These are phyloP conservation scores for Lathyrus tuberosus DNA, from an alignment of 306 rosid genomes.

Conservation along the genomic window DNA sequence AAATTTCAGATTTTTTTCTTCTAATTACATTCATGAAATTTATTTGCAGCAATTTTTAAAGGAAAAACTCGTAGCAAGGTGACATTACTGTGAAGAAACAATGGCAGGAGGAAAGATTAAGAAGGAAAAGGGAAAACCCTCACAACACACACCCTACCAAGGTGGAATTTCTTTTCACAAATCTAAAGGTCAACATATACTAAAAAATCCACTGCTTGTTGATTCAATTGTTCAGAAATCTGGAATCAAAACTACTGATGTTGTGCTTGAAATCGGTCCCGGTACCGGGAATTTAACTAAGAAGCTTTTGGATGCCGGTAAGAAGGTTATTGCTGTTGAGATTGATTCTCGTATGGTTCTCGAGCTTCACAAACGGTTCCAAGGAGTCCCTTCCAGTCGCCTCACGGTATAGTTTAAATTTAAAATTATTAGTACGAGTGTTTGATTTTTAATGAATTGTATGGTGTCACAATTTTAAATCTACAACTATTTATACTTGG, in stretches of 20 bases:
- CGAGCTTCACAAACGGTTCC: conserved; percentile 76
- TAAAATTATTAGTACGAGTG: no score
- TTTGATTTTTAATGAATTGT: no score
- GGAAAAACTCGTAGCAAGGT: no score
- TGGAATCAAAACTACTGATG: conserved; percentile 51
- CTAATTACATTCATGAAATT: no score
- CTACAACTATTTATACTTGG: no score
- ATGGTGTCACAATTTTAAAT: no score
- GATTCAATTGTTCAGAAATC: conserved; percentile 52
- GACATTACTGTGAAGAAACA: not conserved
- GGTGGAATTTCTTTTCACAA: conserved; percentile 55
- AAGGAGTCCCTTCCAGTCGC: conserved; percentile 75
- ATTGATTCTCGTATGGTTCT: conserved; percentile 95
- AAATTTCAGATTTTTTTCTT: no score
- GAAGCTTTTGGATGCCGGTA: conserved; percentile 61
- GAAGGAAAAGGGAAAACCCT: conserved; percentile 48
- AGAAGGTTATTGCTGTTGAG: conserved; percentile 80
- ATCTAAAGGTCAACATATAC: conserved; percentile 53
- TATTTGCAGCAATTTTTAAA: no score
- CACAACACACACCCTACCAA: conserved; percentile 47
- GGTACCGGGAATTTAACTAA: conserved; percentile 55
- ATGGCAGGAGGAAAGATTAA: conserved; percentile 53
- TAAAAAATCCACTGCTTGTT: conserved; percentile 50
- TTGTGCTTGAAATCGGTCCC: conserved; percentile 54
- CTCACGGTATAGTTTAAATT: conserved; percentile 58